Evolutionary conservation across 495 filamentous ascomycete genomes (phyloP), one percentile per base, ranked within the genome.

Genomic region (Podospora pseudopauciseta): DNA sequence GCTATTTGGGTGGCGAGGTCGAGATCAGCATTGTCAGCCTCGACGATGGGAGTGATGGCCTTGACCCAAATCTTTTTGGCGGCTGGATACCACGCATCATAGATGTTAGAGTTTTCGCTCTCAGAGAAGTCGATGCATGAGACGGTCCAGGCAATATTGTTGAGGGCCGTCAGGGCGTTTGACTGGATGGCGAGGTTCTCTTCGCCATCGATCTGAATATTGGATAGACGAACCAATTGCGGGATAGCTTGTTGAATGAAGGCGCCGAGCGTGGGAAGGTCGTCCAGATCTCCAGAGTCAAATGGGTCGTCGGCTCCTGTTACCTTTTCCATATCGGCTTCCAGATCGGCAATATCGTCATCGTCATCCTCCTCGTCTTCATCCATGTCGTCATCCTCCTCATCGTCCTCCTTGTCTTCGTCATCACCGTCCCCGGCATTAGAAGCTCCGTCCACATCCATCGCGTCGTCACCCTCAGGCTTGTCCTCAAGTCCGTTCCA

Each of bases 131-230:
- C 81, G 60, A 86, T 74, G 64, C 78, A 79, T 16, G 82, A 81
- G 15, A 86, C 74, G 18, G 86, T 84, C 87, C 87, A 89, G 18
- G 87, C 76, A 64, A 89, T 86, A 71, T 89, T 89, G 74, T 85
- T 87, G 30, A 89, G 77, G 9, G 84, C 80, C 16, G 80, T 80
- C 6, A 89, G 67, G 7, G 86, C 82, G 57, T 81, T 79, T 6
- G 67, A 75, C 55, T 80, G 82, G 58, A 86, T 76, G n/a, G 77
- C 67, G 2, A 73, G 66, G 3, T 75, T 70, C 13, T 74, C 68
- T 39, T 70, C 73, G 32, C 64, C 69, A n/a, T 67, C 66, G 44
- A 68, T 68, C 39, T 44, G 64, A 59, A 67, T 67, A 27, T 69
- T 73, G 63, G 76, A 77, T 7, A 88, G 71, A 6, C 74, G 74